Conservation (phyloP, 805 yeast genomes). For the Cyberlindnera subsufficiens region DNA sequence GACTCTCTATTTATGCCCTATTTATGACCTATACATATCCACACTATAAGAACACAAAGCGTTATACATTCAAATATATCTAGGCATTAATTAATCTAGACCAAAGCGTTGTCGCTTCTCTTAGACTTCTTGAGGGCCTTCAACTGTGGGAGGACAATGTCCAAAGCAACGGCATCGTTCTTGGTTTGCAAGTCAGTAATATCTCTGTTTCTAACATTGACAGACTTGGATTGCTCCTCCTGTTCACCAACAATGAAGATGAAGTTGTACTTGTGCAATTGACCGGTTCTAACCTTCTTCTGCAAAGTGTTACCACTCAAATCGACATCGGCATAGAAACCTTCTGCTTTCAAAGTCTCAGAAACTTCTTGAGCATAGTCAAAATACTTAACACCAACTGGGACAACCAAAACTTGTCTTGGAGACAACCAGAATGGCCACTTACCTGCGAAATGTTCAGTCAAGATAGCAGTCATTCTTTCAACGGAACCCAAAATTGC, state of each 20-base stretch:
- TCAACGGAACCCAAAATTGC: conserved; percentile 98
- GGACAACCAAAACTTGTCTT: conserved; percentile 92
- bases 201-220: conserved; percentile 96
- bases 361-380: conserved; percentile 85
- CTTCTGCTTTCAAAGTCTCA: conserved; percentile 59
- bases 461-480: conserved; percentile 97
- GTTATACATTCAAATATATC: background rate
- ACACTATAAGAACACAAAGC: background rate
- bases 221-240: conserved; percentile 73
- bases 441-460: conserved; percentile 97
- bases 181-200: conserved; percentile 89
- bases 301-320: conserved; percentile 92
- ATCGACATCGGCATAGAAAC: conserved; percentile 91
- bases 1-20: background rate
- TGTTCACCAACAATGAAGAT: conserved; percentile 96
- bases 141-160: conserved; percentile 66
- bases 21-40: background rate
- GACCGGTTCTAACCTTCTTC: conserved; percentile 97
- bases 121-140: conserved; percentile 60
- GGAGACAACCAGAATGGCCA: conserved; percentile 99
- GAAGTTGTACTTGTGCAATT: conserved; percentile 89
- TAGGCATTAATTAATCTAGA: conserved; percentile 4
- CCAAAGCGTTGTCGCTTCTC: conserved; percentile 59
- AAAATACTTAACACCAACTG: conserved; percentile 90
- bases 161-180: conserved; percentile 74